phyloP scores from a whole-genome alignment of 192 early-diverging fungal species.

The Linnemannia hyalina region DNA sequence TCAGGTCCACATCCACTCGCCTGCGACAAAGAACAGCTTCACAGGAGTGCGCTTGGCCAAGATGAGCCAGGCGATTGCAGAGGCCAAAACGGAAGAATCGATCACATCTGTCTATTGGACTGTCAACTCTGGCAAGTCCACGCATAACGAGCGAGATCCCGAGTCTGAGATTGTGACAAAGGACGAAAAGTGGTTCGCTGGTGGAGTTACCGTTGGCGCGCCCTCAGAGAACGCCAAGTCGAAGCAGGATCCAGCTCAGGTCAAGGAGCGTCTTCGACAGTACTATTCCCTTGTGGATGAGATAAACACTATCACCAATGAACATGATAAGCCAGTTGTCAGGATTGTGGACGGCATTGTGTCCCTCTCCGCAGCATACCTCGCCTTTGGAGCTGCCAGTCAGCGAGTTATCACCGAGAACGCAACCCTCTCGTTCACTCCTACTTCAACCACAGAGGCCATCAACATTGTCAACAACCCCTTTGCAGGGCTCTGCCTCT shows the following conservation, averaged over 20 bases:
- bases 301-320: not conserved
- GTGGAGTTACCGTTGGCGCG: conserved; percentile 51
- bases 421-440: conserved; percentile 51
- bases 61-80: conserved; percentile 30
- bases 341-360: conserved; percentile 57
- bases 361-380: conserved; percentile 48
- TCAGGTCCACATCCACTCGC: conserved; percentile 56
- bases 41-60: conserved; percentile 53
- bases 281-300: conserved; percentile 48
- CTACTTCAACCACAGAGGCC: not conserved
- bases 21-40: conserved; percentile 55
- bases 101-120: conserved; percentile 56
- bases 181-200: conserved; percentile 59
- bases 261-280: conserved; percentile 29
- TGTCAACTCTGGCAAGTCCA: conserved; percentile 37
- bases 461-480: conserved; percentile 19
- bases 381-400: conserved; percentile 41
- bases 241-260: conserved; percentile 3
- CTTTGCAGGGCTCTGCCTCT: conserved; percentile 44
- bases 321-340: conserved; percentile 40
- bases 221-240: not conserved
- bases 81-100: conserved; percentile 11
- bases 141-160: conserved; percentile 27
- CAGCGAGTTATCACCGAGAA: conserved; percentile 63
- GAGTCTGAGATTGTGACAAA: conserved; percentile 54